Evolutionary conservation across 768 basidiomycete species (phyloP).

Genomic region (Chlorophyllum brunneum): DNA sequence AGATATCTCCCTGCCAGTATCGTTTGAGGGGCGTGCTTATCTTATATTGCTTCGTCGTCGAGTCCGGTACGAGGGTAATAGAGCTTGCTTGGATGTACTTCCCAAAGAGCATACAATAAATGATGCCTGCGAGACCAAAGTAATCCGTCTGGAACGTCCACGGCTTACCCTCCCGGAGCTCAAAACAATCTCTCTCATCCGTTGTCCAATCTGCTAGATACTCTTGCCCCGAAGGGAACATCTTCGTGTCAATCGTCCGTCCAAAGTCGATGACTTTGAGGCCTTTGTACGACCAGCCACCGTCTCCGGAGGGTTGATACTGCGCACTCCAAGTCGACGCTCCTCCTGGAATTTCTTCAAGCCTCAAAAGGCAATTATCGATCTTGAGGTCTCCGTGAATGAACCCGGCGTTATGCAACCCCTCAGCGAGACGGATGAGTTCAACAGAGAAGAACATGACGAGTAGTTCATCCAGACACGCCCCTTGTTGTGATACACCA

Average conservation of each 20-base stretch:
- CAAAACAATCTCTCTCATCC: constrained; percentile 89
- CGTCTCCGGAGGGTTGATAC: constrained; percentile 77
- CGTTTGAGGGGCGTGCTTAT: constrained; percentile 80
- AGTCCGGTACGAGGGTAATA: constrained; percentile 32
- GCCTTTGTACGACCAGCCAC: constrained; percentile 87
- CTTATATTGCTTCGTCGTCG: constrained; percentile 45
- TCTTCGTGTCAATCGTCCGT: constrained; percentile 81
- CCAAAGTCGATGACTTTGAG: constrained; percentile 96
- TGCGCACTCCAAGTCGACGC: constrained; percentile 62
- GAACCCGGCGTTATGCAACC: constrained; percentile 77
- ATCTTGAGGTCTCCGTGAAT: constrained; percentile 99
- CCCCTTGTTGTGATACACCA: constrained; percentile 76
- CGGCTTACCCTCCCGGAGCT: constrained; percentile 75
- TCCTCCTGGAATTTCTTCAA: constrained; percentile 78
- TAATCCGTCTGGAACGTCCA: constrained; percentile 99
- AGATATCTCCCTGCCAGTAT: constrained; percentile 92
- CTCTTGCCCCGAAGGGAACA: constrained; percentile 76
- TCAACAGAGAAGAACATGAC: constrained; percentile 96
- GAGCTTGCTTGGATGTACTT: constrained; percentile 86
- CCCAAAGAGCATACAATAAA: constrained; percentile 95
- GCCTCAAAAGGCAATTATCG: constrained; percentile 94
- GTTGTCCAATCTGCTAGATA: constrained; percentile 87
- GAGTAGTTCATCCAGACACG: constrained; percentile 86
- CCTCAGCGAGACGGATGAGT: constrained; percentile 77
- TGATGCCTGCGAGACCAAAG: constrained; percentile 89